Conservation (phyloP, 2,329 filamentous ascomycete species). For the Parastagonospora avenae region DNA sequence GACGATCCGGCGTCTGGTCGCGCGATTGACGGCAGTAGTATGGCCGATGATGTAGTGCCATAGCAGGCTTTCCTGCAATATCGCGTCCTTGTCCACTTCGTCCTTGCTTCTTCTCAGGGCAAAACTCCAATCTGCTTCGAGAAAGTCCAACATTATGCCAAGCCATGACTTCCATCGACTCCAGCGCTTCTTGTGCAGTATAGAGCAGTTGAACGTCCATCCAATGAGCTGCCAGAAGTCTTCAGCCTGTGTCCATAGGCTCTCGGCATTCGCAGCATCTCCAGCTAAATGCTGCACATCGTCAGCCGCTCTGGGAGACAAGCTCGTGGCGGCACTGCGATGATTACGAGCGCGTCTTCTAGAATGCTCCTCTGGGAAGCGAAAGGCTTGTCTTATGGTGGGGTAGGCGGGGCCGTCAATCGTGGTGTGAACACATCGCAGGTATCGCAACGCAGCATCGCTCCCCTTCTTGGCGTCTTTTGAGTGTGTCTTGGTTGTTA, state of each 20-base stretch:
- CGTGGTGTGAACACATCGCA: slow-evolving; percentile 68
- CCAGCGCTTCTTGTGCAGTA: slow-evolving; percentile 75
- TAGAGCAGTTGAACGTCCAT: slow-evolving; percentile 92
- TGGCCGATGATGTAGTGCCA: slow-evolving; percentile 61
- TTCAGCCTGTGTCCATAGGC: slow-evolving; percentile 75
- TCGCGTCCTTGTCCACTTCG: slow-evolving; percentile 17
- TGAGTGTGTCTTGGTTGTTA: slow-evolving; percentile 74
- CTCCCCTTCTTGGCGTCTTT: slow-evolving; percentile 66
- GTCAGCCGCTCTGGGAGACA: slow-evolving; percentile 39
- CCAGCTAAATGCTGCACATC: slow-evolving; percentile 50
- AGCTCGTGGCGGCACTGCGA: slow-evolving; percentile 26
- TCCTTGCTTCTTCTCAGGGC: slow-evolving; percentile 47
- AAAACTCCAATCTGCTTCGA: slow-evolving; percentile 73
- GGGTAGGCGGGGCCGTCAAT: slow-evolving; percentile 70
- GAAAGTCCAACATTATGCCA: slow-evolving; percentile 75
- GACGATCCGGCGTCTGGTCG: slow-evolving; percentile 60
- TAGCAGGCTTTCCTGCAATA: slow-evolving; percentile 63
- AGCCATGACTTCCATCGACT: slow-evolving; percentile 81
- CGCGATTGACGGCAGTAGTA: slow-evolving; percentile 37
- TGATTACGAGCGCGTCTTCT: slow-evolving; percentile 26
- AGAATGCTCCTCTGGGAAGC: slow-evolving; percentile 56
- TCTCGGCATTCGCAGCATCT: slow-evolving; percentile 63
- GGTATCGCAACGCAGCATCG: slow-evolving; percentile 69
- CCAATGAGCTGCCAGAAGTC: slow-evolving; percentile 90
- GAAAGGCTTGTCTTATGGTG: slow-evolving; percentile 73